These are phyloP conservation scores for Hordeum marinum DNA, from an alignment of 176 grass and related monocot species.

Conservation along the genomic window DNA sequence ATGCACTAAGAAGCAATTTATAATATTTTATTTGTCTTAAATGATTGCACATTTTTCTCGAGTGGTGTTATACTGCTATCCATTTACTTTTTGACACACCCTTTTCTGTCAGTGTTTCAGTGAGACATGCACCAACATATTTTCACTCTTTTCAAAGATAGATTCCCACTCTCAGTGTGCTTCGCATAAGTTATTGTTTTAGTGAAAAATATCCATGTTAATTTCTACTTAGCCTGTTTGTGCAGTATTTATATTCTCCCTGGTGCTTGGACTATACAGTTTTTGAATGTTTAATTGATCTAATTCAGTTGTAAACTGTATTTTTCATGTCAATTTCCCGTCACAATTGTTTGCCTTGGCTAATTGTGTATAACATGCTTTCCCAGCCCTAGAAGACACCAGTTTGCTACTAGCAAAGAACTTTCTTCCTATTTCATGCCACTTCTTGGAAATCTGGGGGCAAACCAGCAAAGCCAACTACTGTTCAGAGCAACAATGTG, in stretches of 20 bases:
- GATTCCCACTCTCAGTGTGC: neutral
- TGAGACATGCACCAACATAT: neutral
- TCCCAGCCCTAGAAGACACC: conserved; percentile 77
- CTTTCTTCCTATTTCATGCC: conserved; percentile 72
- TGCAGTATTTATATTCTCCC: conserved; percentile 9
- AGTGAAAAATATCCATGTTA: neutral
- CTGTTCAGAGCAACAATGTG: conserved; percentile 27
- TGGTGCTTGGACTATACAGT: neutral
- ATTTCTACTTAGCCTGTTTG: neutral
- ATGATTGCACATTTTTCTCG: neutral
- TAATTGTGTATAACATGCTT: conserved; percentile 30
- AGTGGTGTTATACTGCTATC: neutral
- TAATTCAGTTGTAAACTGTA: neutral
- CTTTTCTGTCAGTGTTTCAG: neutral
- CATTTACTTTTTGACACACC: neutral
- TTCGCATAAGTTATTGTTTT: neutral
- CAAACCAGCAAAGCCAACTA: conserved; percentile 10
- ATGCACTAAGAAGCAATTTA: neutral
- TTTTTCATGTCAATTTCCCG: neutral
- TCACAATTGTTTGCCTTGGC: neutral
- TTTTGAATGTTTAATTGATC: neutral
- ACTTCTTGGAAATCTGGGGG: conserved; percentile 68
- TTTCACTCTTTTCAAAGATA: neutral
- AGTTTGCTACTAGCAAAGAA: conserved; percentile 87
- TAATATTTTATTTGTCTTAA: neutral